Conservation (phyloP, 768 basidiomycete genomes). For the Leccinellum luteum region DNA sequence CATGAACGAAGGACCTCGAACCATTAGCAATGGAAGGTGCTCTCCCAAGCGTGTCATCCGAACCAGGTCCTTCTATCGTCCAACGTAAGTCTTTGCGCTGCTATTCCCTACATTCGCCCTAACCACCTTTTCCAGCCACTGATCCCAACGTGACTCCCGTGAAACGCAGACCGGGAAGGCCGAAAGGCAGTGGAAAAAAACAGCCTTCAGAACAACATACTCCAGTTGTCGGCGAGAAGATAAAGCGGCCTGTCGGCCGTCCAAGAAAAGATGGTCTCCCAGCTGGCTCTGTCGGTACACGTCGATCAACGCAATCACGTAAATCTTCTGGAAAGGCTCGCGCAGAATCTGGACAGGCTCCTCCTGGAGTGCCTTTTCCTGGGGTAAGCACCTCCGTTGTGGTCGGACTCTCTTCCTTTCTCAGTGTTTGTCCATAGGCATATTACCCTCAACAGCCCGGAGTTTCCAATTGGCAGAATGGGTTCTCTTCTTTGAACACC, state of each 20-base stretch:
- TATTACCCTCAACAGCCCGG: conserved; percentile 34
- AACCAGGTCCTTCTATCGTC: conserved; percentile 27
- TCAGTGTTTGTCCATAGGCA: conserved; percentile 20
- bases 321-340: conserved; percentile 35
- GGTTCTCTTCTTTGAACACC: conserved; percentile 25
- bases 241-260: conserved; percentile 76
- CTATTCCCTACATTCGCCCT: conserved; percentile 1
- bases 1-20: conserved; percentile 22
- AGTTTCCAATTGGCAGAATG: conserved; percentile 29
- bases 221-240: conserved; percentile 44
- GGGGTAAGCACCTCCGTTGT: conserved; percentile 19
- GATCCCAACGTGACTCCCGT: conserved; percentile 34
- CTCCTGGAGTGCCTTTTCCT: conserved; percentile 31
- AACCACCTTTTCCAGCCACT: conserved; percentile 13
- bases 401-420: background rate
- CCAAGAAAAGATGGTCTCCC: conserved; percentile 82
- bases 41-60: conserved; percentile 26
- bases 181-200: conserved; percentile 81
- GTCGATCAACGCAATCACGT: conserved; percentile 41
- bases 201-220: conserved; percentile 37
- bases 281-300: conserved; percentile 61
- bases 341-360: conserved; percentile 19
- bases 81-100: conserved; percentile 17
- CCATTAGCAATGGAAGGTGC: conserved; percentile 23
- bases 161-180: conserved; percentile 73